phyloP scores from a whole-genome alignment of 1,284 basidiomycete genomes.

The Hortiboletus rubellus region DNA sequence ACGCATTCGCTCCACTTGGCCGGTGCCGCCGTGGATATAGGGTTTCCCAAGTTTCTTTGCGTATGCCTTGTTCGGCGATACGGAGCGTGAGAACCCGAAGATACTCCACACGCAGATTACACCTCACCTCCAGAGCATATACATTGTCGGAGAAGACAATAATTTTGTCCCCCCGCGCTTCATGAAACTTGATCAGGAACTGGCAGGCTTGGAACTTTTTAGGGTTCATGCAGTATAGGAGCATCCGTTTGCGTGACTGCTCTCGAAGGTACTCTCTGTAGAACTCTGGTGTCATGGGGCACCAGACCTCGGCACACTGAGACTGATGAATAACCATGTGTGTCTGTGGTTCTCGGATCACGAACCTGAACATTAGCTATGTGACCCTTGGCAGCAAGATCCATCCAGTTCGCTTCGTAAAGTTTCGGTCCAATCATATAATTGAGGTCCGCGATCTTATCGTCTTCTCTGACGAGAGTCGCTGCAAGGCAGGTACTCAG shows the following conservation, averaged over 20 bases:
- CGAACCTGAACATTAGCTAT: constrained; percentile 97
- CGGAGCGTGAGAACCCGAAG: background rate
- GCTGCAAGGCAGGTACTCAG: constrained; percentile 50
- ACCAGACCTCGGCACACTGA: constrained; percentile 99
- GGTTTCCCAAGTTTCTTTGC: constrained; percentile 93
- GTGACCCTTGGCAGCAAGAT: constrained; percentile 97
- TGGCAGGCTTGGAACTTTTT: constrained; percentile 99
- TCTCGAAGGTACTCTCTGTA: constrained; percentile 97
- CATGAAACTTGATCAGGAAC: constrained; percentile 98
- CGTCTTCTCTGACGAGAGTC: constrained; percentile 97
- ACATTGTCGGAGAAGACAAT: constrained; percentile 99
- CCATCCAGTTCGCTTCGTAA: constrained; percentile 99
- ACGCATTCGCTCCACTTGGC: constrained; percentile 94
- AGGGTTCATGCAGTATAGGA: constrained; percentile 99
- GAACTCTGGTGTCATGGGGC: constrained; percentile 99
- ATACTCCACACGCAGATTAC: background rate
- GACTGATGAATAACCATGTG: constrained; percentile 4
- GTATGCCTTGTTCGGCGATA: constrained; percentile 67
- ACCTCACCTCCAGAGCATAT: constrained; percentile 85
- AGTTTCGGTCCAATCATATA: constrained; percentile 99
- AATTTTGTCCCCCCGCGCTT: constrained; percentile 97
- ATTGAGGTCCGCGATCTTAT: constrained; percentile 98
- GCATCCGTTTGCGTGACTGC: constrained; percentile 90
- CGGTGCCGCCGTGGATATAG: constrained; percentile 96
- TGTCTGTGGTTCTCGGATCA: constrained; percentile 7